phyloP scores from a whole-genome alignment of 768 basidiomycete genomes.

The Tephrocybe rancida region DNA sequence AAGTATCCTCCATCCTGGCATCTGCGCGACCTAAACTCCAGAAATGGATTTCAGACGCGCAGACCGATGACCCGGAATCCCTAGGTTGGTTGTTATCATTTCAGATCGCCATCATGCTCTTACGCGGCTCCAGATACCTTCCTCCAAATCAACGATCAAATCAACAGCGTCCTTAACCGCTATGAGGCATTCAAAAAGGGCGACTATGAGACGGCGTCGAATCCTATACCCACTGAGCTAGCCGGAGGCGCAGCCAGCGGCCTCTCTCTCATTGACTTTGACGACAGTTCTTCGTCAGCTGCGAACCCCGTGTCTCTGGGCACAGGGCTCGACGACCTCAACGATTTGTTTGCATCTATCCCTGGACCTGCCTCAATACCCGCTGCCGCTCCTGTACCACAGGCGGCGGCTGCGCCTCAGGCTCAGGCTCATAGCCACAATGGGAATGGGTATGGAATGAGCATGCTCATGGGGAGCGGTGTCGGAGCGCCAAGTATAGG shows the following conservation, averaged over 20 bases:
- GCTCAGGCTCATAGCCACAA: too few species aligned
- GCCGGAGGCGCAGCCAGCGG: constrained; percentile 34
- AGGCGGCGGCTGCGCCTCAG: constrained; percentile 3
- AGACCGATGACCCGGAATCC: constrained; percentile 86
- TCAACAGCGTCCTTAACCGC: constrained; percentile 88
- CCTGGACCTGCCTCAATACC: constrained; percentile 12
- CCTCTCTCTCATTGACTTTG: constrained; percentile 77
- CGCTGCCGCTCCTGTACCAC: constrained; percentile 26
- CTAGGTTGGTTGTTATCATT: constrained; percentile 58
- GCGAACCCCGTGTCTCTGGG: constrained; percentile 19
- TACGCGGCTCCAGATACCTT: constrained; percentile 69
- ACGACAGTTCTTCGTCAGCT: constrained; percentile 44
- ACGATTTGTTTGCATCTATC: constrained; percentile 51
- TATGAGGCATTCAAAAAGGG: constrained; percentile 95
- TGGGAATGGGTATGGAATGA: constrained; percentile 14
- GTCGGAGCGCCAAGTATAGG: constrained; percentile 17
- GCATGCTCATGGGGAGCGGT: constrained; percentile 16
- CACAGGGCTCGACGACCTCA: constrained; percentile 54
- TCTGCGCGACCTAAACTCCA: constrained; percentile 92
- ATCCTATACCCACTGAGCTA: constrained; percentile 68
- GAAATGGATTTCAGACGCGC: constrained; percentile 96
- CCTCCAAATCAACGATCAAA: constrained; percentile 95
- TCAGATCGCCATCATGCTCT: not conserved
- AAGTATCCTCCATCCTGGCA: constrained; percentile 84
- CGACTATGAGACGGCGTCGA: constrained; percentile 71